Conservation (phyloP, 1,284 basidiomycete genomes). For the Rhodotorula sp. region DNA sequence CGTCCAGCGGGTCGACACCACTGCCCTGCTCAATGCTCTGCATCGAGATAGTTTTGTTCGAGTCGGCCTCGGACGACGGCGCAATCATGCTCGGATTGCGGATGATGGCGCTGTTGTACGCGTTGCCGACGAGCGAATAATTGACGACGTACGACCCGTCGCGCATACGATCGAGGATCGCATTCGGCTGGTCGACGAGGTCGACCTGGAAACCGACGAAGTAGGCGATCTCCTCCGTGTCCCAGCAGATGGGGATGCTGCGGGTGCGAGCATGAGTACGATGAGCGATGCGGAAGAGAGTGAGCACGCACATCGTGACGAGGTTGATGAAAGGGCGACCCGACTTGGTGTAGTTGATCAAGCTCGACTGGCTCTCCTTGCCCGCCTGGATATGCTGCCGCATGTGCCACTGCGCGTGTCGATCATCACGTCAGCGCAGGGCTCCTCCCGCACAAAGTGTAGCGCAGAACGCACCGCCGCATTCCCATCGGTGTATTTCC, state of each 20-base stretch:
- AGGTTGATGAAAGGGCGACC: constrained; percentile 71
- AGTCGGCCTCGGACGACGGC: constrained; percentile 17
- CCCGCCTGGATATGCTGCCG: constrained; percentile 66
- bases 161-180: constrained; percentile 70
- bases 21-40: constrained; percentile 11
- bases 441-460: too few species aligned
- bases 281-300: neutral
- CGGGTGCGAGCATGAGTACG: neutral
- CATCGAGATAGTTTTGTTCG: constrained; percentile 26
- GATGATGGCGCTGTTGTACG: constrained; percentile 19
- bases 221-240: constrained; percentile 68
- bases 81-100: neutral
- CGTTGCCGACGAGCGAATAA: constrained; percentile 41
- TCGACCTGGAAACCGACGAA: constrained; percentile 84
- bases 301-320: constrained; percentile 47
- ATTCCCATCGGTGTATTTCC: constrained; percentile 67
- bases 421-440: neutral
- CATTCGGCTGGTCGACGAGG: constrained; percentile 79
- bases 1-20: constrained; percentile 1
- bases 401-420: constrained; percentile 56
- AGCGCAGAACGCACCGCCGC: constrained; percentile 58
- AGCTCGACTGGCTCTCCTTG: constrained; percentile 82
- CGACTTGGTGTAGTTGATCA: constrained; percentile 86
- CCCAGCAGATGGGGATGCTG: constrained; percentile 72
- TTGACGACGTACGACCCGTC: constrained; percentile 47